These are phyloP conservation scores for Diaporthe humulicola DNA, from an alignment of 2,329 filamentous ascomycete species.

Conservation along the genomic window DNA sequence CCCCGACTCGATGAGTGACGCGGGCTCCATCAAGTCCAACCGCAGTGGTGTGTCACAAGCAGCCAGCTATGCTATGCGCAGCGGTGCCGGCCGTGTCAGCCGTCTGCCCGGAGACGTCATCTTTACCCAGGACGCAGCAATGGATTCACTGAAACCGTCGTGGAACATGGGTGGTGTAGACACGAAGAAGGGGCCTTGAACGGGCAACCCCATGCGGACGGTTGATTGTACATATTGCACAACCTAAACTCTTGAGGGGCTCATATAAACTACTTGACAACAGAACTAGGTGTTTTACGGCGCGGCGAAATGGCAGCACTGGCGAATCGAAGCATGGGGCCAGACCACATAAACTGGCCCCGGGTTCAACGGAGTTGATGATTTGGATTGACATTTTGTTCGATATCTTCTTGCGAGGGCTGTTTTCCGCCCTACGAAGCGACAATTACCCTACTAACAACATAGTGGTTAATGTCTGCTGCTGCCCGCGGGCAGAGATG, in stretches of 20 bases:
- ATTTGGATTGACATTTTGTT: conserved; percentile 29
- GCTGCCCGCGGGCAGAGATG: conserved; percentile 19
- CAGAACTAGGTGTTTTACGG: conserved; percentile 27
- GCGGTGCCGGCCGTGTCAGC: conserved; percentile 88
- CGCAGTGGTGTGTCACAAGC: conserved; percentile 81
- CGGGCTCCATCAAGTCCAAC: conserved; percentile 79
- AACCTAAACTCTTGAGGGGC: conserved; percentile 5
- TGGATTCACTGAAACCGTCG: conserved; percentile 69
- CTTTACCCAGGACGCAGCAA: conserved; percentile 79
- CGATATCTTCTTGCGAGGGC: conserved; percentile 25
- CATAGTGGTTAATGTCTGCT: conserved; percentile 39
- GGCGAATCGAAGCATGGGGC: conserved; percentile 37
- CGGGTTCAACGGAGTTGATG: conserved; percentile 30
- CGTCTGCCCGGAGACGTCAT: conserved; percentile 85
- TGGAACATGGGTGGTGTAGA: conserved; percentile 65
- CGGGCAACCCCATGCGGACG: neutral
- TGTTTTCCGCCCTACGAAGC: neutral
- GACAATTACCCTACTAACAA: conserved; percentile 22
- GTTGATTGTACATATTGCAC: conserved; percentile 35
- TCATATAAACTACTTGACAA: conserved; percentile 30
- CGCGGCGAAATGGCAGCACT: conserved; percentile 37
- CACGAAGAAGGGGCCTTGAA: conserved; percentile 44
- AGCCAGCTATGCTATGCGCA: conserved; percentile 79
- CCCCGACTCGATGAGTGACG: conserved; percentile 67
- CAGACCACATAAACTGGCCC: conserved; percentile 29